These are phyloP conservation scores for Colletotrichum sojae DNA, from an alignment of 2,329 filamentous ascomycete genomes.

Conservation along the genomic window DNA sequence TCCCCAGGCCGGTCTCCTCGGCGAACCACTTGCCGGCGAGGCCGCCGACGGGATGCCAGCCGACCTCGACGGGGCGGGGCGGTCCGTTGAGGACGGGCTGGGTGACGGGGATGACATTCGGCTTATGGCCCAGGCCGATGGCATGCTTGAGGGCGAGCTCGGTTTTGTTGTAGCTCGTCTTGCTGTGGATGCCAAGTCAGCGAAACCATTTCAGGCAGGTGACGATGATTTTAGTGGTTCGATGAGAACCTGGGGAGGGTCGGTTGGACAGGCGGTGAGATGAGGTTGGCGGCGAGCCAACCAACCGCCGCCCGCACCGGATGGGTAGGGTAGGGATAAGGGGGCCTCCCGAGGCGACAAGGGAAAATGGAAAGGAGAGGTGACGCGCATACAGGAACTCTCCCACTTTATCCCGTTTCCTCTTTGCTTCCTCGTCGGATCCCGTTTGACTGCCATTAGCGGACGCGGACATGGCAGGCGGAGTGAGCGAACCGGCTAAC, in stretches of 20 bases:
- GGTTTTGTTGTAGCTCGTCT: slow-evolving; percentile 54
- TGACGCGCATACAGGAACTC: slow-evolving; percentile 50
- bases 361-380: not conserved
- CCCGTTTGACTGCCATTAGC: not conserved
- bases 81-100: slow-evolving; percentile 54
- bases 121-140: slow-evolving; percentile 59
- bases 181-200: slow-evolving; percentile 44
- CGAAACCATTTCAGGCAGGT: not conserved
- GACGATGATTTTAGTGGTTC: not conserved
- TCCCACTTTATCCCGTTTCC: slow-evolving; percentile 50
- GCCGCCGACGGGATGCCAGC: slow-evolving; percentile 72
- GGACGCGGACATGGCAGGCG: slow-evolving; percentile 17
- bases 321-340: slow-evolving; percentile 10
- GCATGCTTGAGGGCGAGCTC: slow-evolving; percentile 58
- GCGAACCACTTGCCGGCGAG: slow-evolving; percentile 71
- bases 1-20: slow-evolving; percentile 68
- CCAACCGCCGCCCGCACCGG: too few relatives aligned
- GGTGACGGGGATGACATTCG: slow-evolving; percentile 59
- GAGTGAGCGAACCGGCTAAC: not conserved
- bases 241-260: not conserved
- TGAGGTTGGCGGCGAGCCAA: too few relatives aligned
- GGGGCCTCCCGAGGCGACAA: not conserved
- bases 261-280: slow-evolving; percentile 22
- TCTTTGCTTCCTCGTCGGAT: slow-evolving; percentile 44
- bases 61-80: slow-evolving; percentile 64